phyloP scores from a whole-genome alignment of 2,329 filamentous ascomycete genomes.

The Leptosphaerulina australis region DNA sequence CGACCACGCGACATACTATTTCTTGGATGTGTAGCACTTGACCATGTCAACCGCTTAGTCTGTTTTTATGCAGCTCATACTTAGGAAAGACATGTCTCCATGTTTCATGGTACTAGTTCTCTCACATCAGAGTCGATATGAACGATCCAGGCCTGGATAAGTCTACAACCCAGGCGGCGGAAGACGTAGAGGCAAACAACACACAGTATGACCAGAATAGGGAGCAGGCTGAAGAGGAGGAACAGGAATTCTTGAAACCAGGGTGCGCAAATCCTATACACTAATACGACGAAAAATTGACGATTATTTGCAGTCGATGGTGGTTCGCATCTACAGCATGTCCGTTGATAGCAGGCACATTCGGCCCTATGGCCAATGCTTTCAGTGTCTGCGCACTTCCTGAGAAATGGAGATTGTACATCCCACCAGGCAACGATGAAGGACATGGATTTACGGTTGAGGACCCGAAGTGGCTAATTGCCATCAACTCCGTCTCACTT shows the following conservation, averaged over 20 bases:
- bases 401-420: constrained; percentile 61
- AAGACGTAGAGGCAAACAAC: constrained; percentile 51
- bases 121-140: constrained; percentile 22
- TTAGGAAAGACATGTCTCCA: constrained; percentile 1
- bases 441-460: constrained; percentile 53
- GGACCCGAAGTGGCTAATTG: constrained; percentile 62
- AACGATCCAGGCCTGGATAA: constrained; percentile 61
- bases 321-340: constrained; percentile 67
- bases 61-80: background rate
- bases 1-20: constrained; percentile 11
- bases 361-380: constrained; percentile 61
- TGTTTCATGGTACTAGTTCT: background rate
- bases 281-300: background rate
- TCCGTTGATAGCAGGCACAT: constrained; percentile 62
- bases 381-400: constrained; percentile 63
- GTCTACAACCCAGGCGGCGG: constrained; percentile 54
- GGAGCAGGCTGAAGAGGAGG: constrained; percentile 48
- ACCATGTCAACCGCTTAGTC: background rate
- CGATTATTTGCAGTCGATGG: constrained; percentile 54
- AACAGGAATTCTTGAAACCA: constrained; percentile 53
- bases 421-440: constrained; percentile 55
- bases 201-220: constrained; percentile 36
- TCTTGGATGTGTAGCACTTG: constrained; percentile 13
- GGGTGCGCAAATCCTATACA: constrained; percentile 37
- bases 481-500: constrained; percentile 63